Conservation (phyloP, 2,329 filamentous ascomycete species). For the Colletotrichum sp. region DNA sequence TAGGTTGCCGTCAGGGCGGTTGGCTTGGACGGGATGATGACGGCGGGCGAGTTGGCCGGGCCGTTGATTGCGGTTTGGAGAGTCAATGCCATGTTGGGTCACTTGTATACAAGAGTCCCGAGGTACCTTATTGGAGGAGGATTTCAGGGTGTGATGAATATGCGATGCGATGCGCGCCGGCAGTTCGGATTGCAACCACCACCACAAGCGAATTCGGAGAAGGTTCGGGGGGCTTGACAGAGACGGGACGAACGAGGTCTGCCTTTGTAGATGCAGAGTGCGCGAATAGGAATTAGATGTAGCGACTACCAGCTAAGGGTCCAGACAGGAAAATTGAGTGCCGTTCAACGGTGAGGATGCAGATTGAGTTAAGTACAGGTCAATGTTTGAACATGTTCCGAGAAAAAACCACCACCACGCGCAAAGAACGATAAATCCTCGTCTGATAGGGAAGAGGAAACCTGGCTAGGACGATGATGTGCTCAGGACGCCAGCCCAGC, state of each 20-base stretch:
- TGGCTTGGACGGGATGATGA: constrained; percentile 75
- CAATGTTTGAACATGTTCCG: not conserved
- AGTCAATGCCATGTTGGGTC: constrained; percentile 42
- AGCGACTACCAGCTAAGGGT: not conserved
- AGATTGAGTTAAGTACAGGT: not conserved
- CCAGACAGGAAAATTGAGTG: not conserved
- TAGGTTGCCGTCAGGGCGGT: constrained; percentile 72
- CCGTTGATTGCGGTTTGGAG: constrained; percentile 57
- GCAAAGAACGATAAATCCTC: not conserved
- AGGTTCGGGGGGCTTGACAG: not conserved
- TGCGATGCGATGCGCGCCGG: not conserved
- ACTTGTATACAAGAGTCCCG: not conserved
- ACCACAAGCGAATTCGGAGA: constrained; percentile 8
- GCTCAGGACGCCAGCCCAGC: constrained; percentile 10
- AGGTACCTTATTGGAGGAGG: not conserved
- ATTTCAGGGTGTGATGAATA: not conserved
- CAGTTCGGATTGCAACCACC: constrained; percentile 2
- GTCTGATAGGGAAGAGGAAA: not conserved
- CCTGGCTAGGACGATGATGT: constrained; percentile 16
- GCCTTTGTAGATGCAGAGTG: not conserved
- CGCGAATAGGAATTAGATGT: not conserved
- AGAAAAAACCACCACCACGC: not conserved
- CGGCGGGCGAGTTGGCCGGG: constrained; percentile 54
- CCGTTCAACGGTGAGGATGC: not conserved
- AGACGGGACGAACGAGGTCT: not conserved